Conservation (phyloP, 2,329 filamentous ascomycete species). For the Falciphora oryzae region DNA sequence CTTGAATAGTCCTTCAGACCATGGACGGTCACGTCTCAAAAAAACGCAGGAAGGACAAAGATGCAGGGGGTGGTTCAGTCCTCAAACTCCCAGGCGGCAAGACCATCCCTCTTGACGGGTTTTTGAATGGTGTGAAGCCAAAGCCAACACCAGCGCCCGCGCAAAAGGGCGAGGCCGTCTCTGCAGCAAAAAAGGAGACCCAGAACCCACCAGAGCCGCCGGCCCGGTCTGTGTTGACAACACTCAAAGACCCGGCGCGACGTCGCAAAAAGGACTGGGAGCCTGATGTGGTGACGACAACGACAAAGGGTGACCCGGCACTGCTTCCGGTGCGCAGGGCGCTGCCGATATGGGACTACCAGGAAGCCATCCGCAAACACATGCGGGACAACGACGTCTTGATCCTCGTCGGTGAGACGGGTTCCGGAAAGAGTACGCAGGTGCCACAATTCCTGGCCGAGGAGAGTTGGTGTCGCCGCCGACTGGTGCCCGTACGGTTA, state of each 20-base stretch:
- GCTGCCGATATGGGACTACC: slow-evolving; percentile 76
- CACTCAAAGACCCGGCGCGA: background rate
- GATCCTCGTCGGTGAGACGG: slow-evolving; percentile 86
- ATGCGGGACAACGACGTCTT: slow-evolving; percentile 67
- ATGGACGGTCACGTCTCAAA: slow-evolving; percentile 14
- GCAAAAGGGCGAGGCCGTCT: background rate
- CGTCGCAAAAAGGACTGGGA: background rate
- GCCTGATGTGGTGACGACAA: background rate
- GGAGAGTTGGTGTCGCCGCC: slow-evolving; percentile 70
- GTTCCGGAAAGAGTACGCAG: slow-evolving; percentile 95
- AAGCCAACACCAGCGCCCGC: background rate
- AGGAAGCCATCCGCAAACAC: slow-evolving; percentile 44
- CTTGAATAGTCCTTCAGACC: background rate
- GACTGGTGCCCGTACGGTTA: slow-evolving; percentile 41
- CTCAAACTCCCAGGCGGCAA: slow-evolving; percentile 41
- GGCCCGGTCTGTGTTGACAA: background rate
- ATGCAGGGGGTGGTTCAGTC: slow-evolving; percentile 29
- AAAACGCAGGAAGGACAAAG: slow-evolving; percentile 28
- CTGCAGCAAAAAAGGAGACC: background rate
- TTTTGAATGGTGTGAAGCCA: slow-evolving; percentile 25
- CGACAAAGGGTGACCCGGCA: background rate
- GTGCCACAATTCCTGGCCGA: slow-evolving; percentile 81
- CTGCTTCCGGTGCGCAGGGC: slow-evolving; percentile 32
- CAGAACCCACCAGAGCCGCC: background rate
- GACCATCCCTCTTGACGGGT: slow-evolving; percentile 43